Percentiles rank a stretch among this genome's conserved stretches.
phyloP scores from a whole-genome alignment of 495 filamentous ascomycete genomes.

The Tuber brumale region DNA sequence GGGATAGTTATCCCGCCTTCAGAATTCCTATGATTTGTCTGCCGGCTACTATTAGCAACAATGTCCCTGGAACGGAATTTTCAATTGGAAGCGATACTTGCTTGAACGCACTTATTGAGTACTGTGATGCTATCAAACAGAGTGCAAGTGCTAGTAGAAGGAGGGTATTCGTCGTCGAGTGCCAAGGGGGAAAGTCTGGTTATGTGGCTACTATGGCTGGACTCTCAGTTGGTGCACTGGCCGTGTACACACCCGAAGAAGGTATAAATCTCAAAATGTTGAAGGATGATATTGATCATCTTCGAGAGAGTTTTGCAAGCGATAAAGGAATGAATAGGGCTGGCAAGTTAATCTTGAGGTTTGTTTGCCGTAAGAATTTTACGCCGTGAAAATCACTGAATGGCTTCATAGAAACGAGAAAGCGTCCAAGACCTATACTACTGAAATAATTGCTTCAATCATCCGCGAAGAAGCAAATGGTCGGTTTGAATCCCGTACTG shows the following conservation, averaged over 20 bases:
- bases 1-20: constrained; percentile 70
- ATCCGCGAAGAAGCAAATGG: constrained; percentile 89
- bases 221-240: constrained; percentile 80
- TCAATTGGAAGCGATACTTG: constrained; percentile 95
- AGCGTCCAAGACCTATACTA: constrained; percentile 81
- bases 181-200: constrained; percentile 88
- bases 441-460: constrained; percentile 88
- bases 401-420: constrained; percentile 63
- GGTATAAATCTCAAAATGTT: constrained; percentile 93
- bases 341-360: constrained; percentile 78
- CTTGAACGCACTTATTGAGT: constrained; percentile 88
- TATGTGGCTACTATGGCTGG: constrained; percentile 91
- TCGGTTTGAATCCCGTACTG: constrained; percentile 86
- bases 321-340: constrained; percentile 87
- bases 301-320: constrained; percentile 74
- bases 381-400: not conserved
- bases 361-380: not conserved
- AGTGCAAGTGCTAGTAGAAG: constrained; percentile 87
- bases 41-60: constrained; percentile 97
- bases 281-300: constrained; percentile 78
- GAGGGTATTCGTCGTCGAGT: constrained; percentile 95
- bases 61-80: constrained; percentile 96
- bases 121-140: constrained; percentile 96
- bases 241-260: constrained; percentile 96
- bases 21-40: constrained; percentile 88